Evolutionary conservation across 1,284 basidiomycete species (phyloP).

Genomic region (Naganishia sp.): DNA sequence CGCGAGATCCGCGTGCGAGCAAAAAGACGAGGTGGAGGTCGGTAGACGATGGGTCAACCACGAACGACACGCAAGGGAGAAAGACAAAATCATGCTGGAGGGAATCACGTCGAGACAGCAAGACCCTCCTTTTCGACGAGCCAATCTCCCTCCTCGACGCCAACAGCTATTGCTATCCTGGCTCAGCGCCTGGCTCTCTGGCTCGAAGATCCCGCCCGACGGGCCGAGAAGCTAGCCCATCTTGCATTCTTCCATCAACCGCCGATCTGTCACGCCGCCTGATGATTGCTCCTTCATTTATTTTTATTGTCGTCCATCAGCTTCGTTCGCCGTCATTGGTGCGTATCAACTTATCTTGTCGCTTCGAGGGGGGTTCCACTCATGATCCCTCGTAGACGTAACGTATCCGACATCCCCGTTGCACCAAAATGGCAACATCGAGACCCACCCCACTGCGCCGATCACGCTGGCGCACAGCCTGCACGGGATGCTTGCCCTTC

Average conservation of each 20-base stretch:
- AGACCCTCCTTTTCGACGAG: no score
- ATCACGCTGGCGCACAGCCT: neutral
- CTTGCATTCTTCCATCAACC: neutral
- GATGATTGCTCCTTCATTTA: no score
- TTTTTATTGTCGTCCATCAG: no score
- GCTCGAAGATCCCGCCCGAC: neutral
- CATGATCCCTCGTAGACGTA: no score
- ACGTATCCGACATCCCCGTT: no score
- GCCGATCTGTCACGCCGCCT: neutral
- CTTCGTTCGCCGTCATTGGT: neutral
- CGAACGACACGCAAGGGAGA: neutral
- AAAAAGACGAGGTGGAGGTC: constrained; percentile 15
- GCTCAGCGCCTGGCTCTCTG: no score
- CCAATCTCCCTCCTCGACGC: no score
- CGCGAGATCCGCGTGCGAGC: neutral
- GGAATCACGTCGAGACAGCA: no score
- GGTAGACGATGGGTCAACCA: constrained; percentile 1
- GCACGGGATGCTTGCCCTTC: neutral
- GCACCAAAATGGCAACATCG: neutral
- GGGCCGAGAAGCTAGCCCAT: neutral
- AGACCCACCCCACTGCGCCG: neutral
- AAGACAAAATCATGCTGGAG: neutral
- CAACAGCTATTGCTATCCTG: no score
- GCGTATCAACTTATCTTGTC: neutral
- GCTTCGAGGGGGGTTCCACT: no score